Conservation (phyloP, 2,329 filamentous ascomycete genomes). For the Penicillium sp. region DNA sequence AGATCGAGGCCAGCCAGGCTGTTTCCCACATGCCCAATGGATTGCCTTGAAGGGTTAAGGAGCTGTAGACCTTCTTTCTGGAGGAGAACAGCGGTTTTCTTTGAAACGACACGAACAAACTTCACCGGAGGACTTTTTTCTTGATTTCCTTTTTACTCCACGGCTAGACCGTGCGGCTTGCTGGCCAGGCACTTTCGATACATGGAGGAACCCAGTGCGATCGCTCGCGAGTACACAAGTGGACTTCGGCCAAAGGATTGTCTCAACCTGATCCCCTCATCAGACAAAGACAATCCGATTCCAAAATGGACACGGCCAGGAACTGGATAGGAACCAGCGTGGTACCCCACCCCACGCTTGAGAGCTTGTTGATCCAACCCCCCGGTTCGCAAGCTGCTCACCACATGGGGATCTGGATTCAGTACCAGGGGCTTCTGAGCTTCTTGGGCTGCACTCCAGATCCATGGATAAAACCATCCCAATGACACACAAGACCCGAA, state of each 20-base stretch:
- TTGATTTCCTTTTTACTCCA: constrained; percentile 4
- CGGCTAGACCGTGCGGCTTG: constrained; percentile 4
- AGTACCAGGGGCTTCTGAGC: not conserved
- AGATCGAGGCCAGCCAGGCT: constrained; percentile 43
- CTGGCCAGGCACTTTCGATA: constrained; percentile 3
- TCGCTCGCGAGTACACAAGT: not conserved
- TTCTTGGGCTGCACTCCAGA: not conserved
- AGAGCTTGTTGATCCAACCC: not conserved
- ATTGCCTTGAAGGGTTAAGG: constrained; percentile 29
- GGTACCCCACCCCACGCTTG: not conserved
- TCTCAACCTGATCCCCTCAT: not conserved
- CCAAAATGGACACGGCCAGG: constrained; percentile 4
- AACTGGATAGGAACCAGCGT: constrained; percentile 8
- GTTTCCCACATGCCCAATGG: constrained; percentile 36
- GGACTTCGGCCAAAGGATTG: not conserved
- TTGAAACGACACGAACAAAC: not conserved
- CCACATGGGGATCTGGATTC: not conserved
- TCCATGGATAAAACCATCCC: not conserved
- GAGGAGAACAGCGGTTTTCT: not conserved
- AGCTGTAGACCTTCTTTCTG: constrained; percentile 3
- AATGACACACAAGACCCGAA: constrained; percentile 4
- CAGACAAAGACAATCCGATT: not conserved
- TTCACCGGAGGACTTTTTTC: constrained; percentile 8
- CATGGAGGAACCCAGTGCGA: constrained; percentile 1
- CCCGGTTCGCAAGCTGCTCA: not conserved